Evolutionary conservation across 805 yeast species (phyloP), one percentile per base, ranked within the genome.

Genomic region (Starmerella stigmatis): DNA sequence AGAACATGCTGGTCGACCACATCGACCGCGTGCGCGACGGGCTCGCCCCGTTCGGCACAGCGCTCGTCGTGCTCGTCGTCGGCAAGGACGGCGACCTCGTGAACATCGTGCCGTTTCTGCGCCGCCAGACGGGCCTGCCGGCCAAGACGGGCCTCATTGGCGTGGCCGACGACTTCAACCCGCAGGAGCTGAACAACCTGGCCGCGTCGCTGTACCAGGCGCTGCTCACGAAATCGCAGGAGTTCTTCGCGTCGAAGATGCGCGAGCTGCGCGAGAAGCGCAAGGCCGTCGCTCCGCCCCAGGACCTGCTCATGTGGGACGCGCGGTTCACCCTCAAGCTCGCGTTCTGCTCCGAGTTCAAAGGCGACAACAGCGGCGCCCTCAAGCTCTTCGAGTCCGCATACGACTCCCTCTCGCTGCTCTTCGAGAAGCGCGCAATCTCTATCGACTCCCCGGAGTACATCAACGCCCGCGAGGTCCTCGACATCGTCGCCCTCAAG

Each of bases 401-500:
- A 0, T 78, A 78, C 54, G 79, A 75, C 45, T 63, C 71, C 29
- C 49, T 76, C 27, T 57, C 74, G 1, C 67, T 66, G 34, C 52
- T 69, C 13, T 60, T 71, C 22, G 67, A 62, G 32, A 45, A 43
- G 6, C 19, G 57, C 6, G 50, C 54, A 0, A 36, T 54, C 15
- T 41, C 36, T 8, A 23, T 35, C 3, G 36, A 21, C 11, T 31
- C 47, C 10, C 8, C 26, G 4, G 38, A 37, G 5, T 51, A 51
- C 31, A 17, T 23, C 8, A 52, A 52, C 30, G 53, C 53, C 15
- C 50, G 56, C 28, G 57, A 60, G 22, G 46, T 81, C 38, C 59
- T 81, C 5, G 94, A 85, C 56, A 59, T 75, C 4, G 56, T 74
- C 5, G 78, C 81, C 0, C 67, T 80, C 41, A 82, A 80, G 53